Conservation (phyloP, 2,329 filamentous ascomycete species). For the Aschersonia sp. region DNA sequence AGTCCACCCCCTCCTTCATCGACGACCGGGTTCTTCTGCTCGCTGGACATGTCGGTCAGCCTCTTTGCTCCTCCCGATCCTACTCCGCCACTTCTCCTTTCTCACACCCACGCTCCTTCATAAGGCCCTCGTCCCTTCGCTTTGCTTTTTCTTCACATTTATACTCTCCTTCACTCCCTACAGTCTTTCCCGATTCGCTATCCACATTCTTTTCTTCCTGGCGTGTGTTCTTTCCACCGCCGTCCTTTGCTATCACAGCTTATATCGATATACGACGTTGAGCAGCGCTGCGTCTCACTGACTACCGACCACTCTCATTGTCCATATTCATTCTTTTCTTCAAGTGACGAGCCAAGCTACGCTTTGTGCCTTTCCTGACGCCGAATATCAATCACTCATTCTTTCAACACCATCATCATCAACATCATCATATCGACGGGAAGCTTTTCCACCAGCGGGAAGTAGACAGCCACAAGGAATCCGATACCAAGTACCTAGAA, state of each 20-base stretch:
- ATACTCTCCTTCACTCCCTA: conserved; percentile 2
- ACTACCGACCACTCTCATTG: conserved; percentile 6
- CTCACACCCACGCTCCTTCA: not conserved
- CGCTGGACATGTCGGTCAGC: too few relatives aligned
- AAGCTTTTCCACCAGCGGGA: too few relatives aligned
- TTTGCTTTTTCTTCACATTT: conserved; percentile 1
- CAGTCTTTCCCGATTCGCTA: conserved; percentile 16
- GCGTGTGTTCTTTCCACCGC: not conserved
- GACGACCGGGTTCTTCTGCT: too few relatives aligned
- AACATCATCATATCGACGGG: too few relatives aligned
- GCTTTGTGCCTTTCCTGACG: too few relatives aligned
- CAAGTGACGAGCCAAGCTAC: not conserved
- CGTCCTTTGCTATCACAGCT: conserved; percentile 5
- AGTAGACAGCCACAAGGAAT: too few relatives aligned
- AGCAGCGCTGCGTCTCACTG: conserved; percentile 6
- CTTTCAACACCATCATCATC: too few relatives aligned
- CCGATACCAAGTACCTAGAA: too few relatives aligned
- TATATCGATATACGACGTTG: conserved; percentile 4
- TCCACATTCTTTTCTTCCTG: too few relatives aligned
- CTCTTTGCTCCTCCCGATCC: too few relatives aligned
- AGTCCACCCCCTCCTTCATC: too few relatives aligned
- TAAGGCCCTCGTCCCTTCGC: not conserved
- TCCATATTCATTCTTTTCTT: not conserved
- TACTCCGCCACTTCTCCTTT: not conserved
- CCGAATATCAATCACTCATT: too few relatives aligned